phyloP scores from a whole-genome alignment of 2,329 filamentous ascomycete genomes.

The Trichoderma citrinoviride region DNA sequence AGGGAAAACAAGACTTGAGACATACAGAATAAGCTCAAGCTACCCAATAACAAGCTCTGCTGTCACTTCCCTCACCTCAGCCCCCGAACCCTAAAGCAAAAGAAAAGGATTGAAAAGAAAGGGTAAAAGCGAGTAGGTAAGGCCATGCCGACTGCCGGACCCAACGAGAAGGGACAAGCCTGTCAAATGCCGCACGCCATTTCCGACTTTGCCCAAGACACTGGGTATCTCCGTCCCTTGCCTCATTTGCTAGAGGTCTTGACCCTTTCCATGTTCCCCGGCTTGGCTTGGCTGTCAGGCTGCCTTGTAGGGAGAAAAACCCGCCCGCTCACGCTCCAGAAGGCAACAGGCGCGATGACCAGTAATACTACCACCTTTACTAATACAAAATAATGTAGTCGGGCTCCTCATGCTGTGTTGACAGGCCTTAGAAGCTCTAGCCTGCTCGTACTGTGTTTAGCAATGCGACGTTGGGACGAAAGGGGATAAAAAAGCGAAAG shows the following conservation, averaged over 20 bases:
- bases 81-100: not conserved
- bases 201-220: not conserved
- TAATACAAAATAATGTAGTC: not conserved
- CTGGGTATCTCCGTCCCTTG: not conserved
- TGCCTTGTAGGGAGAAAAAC: not conserved
- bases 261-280: not conserved
- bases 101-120: not conserved
- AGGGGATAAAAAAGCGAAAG: not conserved
- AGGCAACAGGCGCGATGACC: too few species aligned
- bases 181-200: not conserved
- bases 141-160: not conserved
- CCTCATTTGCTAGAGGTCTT: not conserved
- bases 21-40: not conserved
- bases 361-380: not conserved
- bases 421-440: not conserved
- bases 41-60: not conserved
- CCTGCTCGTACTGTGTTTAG: not conserved
- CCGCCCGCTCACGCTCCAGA: not conserved
- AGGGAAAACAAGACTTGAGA: not conserved
- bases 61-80: not conserved
- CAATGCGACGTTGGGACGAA: not conserved
- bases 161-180: not conserved
- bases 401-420: not conserved
- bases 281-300: not conserved
- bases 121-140: not conserved